These are phyloP conservation scores for Lodderomyces metapsilosis DNA, from an alignment of 1,139 yeast species.

Conservation along the genomic window DNA sequence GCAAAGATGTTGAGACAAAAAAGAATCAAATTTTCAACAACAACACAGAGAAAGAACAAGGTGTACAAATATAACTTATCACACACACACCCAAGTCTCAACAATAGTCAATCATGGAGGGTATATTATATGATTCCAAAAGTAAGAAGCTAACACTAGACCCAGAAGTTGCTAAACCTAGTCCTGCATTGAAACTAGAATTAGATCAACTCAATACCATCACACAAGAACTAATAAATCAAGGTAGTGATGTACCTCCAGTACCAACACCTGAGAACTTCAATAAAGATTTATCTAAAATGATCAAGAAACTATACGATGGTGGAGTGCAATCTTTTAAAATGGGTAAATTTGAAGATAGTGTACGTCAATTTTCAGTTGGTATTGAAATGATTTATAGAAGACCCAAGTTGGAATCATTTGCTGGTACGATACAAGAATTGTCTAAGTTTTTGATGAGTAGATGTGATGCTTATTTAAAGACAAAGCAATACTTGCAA, in stretches of 20 bases:
- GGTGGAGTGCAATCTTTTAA: conserved; percentile 67
- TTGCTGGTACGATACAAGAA: conserved; percentile 78
- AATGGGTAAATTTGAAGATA: conserved; percentile 63
- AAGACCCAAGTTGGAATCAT: conserved; percentile 84
- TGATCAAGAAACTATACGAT: conserved; percentile 73
- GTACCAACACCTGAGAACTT: conserved; percentile 52
- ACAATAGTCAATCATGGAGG: no score
- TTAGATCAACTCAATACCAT: conserved; percentile 64
- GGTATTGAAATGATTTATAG: conserved; percentile 82
- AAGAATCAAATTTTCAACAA: no score
- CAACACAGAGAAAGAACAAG: no score
- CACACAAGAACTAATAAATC: conserved; percentile 55
- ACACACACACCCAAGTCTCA: no score
- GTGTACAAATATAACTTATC: no score
- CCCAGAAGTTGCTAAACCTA: conserved; percentile 19
- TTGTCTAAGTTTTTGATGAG: conserved; percentile 69
- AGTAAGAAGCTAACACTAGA: conserved; percentile 21
- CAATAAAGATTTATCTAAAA: conserved; percentile 57
- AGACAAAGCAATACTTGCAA: conserved; percentile 60
- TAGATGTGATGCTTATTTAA: conserved; percentile 79
- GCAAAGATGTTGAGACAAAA: no score
- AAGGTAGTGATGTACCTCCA: conserved; percentile 70
- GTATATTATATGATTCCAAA: conserved; percentile 25
- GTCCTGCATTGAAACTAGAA: conserved; percentile 43
- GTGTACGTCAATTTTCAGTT: conserved; percentile 67